phyloP scores from a whole-genome alignment of 1,139 yeast genomes.

The Eremothecium sinecaudum region DNA sequence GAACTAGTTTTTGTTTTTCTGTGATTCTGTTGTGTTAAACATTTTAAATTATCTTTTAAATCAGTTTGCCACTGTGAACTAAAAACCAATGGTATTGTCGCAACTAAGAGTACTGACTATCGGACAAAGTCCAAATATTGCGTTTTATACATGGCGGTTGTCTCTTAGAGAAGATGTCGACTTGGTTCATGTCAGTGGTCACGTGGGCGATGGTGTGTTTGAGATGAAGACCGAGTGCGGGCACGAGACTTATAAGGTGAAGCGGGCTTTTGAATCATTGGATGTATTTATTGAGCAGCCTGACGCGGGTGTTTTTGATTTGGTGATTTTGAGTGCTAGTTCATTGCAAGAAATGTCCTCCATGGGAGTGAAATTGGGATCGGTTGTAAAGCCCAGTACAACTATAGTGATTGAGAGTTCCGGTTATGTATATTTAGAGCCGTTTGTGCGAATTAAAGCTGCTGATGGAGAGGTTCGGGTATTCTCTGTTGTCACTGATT shows the following conservation, averaged over 20 bases:
- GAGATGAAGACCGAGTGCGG: constrained; percentile 26
- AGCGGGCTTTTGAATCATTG: constrained; percentile 21
- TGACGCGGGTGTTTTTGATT: constrained; percentile 34
- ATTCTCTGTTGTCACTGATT: constrained; percentile 55
- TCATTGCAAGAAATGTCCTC: constrained; percentile 42
- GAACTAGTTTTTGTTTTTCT: neutral
- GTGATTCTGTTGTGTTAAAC: neutral
- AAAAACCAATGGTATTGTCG: constrained; percentile 20
- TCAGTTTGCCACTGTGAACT: neutral
- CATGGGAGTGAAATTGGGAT: constrained; percentile 31
- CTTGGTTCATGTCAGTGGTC: constrained; percentile 24
- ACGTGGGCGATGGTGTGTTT: constrained; percentile 14
- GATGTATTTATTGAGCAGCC: constrained; percentile 13
- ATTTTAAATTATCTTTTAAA: neutral
- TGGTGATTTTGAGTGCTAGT: constrained; percentile 38
- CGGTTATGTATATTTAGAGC: constrained; percentile 63
- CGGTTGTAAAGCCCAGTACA: constrained; percentile 35
- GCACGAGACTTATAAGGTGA: constrained; percentile 17
- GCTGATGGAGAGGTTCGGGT: constrained; percentile 33
- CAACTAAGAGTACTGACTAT: constrained; percentile 25
- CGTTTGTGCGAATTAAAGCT: constrained; percentile 42
- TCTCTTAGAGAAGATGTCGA: constrained; percentile 29
- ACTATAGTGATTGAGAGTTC: constrained; percentile 57
- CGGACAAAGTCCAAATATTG: constrained; percentile 28
- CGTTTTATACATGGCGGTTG: constrained; percentile 28